Evolutionary conservation across 2,329 filamentous ascomycete genomes (phyloP), one percentile per base, ranked within the genome.

Genomic region (Calycina marina): DNA sequence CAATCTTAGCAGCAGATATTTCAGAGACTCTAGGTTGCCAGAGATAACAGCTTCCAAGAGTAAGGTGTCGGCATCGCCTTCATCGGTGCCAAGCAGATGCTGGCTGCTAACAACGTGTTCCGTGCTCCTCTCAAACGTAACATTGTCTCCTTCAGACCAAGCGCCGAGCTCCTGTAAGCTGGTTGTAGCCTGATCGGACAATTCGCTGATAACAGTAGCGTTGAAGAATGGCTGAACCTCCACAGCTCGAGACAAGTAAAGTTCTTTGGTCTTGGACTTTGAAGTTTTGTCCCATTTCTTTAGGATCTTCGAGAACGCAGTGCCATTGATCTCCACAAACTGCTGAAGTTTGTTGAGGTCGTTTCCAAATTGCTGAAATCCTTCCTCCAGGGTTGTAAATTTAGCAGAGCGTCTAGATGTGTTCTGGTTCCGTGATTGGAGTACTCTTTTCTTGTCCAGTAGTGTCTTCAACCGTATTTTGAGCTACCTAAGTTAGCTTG

Each of bases 221-320:
- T 98, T 96, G 67, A 96, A 98, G 56, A 92, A 96, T 5, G 90
- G 90, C 51, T 96, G 90, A 5, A 96, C 86, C 56, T 98, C 90
- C 40, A 98, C 88, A 6, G 90, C 90, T 38, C 90, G 72, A 6
- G 92, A 92, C 20, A 98, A 74, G 53, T 96, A 98, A 25, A 96
- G 70, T 59, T 96, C 90, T 57, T 98, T 98, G 38, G 90, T 94
- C 56, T 88, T 88, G 31, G 88, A 96, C 67, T 96, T 98, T 45
- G 88, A 94, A 1, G 86, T 94, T 69, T 98, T 98, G 60, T 98
- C 90, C 90, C 90, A 98, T 71, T 98, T 98, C 61, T 98, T 98
- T 42, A 98, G 62, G 38, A 98, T 98, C 57, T 98, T 98, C 16
- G 88, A 94, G 55, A 96, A 94, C 11, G 86, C 90, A 2, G 84